phyloP scores from a whole-genome alignment of 2,329 filamentous ascomycete species.

The Cladosporium sp. region DNA sequence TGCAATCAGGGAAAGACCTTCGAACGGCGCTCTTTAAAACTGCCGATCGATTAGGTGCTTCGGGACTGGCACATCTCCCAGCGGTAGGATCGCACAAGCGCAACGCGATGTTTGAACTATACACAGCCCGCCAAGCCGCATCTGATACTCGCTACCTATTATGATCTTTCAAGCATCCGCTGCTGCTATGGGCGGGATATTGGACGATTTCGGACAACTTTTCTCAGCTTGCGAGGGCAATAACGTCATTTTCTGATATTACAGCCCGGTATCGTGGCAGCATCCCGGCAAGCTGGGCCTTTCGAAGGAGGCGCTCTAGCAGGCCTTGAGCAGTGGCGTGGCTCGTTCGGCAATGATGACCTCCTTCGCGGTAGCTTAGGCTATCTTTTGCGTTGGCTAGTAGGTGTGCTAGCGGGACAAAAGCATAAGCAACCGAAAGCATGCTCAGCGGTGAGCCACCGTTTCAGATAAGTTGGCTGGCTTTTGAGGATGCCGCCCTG shows the following conservation, averaged over 20 bases:
- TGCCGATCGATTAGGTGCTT: slow-evolving; percentile 16
- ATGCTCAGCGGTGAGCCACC: slow-evolving; percentile 19
- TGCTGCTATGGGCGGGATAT: neutral
- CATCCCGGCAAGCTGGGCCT: slow-evolving; percentile 9
- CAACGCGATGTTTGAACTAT: slow-evolving; percentile 21
- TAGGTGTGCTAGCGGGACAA: slow-evolving; percentile 14
- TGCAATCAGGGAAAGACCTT: slow-evolving; percentile 12
- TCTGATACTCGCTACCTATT: neutral
- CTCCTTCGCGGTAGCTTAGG: slow-evolving; percentile 16
- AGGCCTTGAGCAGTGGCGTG: slow-evolving; percentile 4
- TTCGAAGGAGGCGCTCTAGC: slow-evolving; percentile 13
- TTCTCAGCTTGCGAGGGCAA: neutral
- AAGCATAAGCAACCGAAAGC: slow-evolving; percentile 19
- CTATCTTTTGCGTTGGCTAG: slow-evolving; percentile 11
- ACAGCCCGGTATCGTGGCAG: slow-evolving; percentile 3
- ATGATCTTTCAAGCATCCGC: neutral
- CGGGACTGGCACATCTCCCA: slow-evolving; percentile 1
- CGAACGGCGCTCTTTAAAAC: slow-evolving; percentile 15
- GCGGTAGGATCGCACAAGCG: slow-evolving; percentile 22
- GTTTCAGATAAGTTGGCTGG: slow-evolving; percentile 18
- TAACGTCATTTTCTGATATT: slow-evolving; percentile 8
- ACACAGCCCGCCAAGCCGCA: slow-evolving; percentile 18
- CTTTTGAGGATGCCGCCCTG: slow-evolving; percentile 11
- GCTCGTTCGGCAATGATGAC: slow-evolving; percentile 12
- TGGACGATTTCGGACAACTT: neutral